Evolutionary conservation across 2,329 filamentous ascomycete species (phyloP).

Genomic region (Pseudogymnoascus sp.): DNA sequence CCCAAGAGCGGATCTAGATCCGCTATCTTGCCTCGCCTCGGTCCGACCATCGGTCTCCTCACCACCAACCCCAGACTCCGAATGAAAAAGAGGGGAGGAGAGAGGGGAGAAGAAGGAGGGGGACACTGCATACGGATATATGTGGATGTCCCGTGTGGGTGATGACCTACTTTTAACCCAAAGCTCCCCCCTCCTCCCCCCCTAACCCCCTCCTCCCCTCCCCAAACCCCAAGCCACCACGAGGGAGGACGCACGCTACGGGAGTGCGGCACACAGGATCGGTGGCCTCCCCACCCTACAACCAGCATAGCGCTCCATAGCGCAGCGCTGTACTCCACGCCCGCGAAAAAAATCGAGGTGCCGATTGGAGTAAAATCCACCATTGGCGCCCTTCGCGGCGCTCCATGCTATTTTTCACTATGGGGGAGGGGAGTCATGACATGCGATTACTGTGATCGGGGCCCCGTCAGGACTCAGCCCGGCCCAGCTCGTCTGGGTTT

Average conservation of each 20-base stretch:
- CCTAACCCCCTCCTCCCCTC: neutral
- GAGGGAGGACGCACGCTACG: neutral
- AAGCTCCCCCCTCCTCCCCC: neutral
- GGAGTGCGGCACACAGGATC: slow-evolving; percentile 6
- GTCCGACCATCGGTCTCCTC: neutral
- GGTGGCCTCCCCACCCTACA: neutral
- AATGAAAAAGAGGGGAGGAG: neutral
- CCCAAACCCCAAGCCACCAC: neutral
- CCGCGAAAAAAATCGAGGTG: neutral
- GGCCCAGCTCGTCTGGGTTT: neutral
- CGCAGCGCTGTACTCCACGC: neutral
- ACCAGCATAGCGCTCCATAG: neutral
- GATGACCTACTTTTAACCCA: neutral
- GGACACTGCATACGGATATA: neutral
- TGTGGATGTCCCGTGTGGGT: neutral
- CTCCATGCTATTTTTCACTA: neutral
- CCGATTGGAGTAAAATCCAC: slow-evolving; percentile 5
- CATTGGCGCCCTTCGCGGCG: neutral
- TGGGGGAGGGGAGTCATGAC: neutral
- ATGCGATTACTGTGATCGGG: neutral
- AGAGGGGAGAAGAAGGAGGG: neutral
- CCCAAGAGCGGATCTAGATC: slow-evolving; percentile 2
- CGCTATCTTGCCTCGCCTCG: neutral
- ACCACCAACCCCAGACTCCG: neutral
- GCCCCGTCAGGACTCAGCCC: neutral